These are phyloP conservation scores for Flaveria ramosissima DNA, from an alignment of 129 eudicot genomes.

Conservation along the genomic window DNA sequence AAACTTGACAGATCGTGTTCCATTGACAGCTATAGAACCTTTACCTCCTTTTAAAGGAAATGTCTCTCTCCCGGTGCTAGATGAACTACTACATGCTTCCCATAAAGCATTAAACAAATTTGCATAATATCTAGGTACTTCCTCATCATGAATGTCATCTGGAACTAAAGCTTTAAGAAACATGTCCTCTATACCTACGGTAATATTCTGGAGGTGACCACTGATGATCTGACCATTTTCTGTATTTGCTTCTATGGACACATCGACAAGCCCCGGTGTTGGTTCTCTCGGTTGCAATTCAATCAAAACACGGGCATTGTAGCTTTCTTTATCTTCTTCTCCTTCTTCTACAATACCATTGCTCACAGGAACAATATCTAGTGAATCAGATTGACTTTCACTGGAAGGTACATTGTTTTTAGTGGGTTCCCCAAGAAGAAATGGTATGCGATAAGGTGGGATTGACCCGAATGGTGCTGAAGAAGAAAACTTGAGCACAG, in stretches of 20 bases:
- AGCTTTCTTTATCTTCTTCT: constrained; percentile 37
- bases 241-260: constrained; percentile 74
- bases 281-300: constrained; percentile 93
- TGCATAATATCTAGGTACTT: constrained; percentile 46
- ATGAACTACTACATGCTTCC: constrained; percentile 89
- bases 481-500: constrained; percentile 75
- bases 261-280: constrained; percentile 80
- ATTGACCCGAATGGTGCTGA: constrained; percentile 84
- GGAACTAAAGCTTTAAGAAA: constrained; percentile 73
- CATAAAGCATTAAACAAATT: constrained; percentile 80
- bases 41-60: constrained; percentile 83
- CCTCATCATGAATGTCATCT: constrained; percentile 49
- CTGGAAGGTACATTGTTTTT: constrained; percentile 31
- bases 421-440: constrained; percentile 71
- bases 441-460: constrained; percentile 68
- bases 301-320: constrained; percentile 54
- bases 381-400: constrained; percentile 51
- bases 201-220: constrained; percentile 68
- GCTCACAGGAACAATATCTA: constrained; percentile 62
- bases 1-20: constrained; percentile 91
- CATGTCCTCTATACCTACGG: constrained; percentile 97
- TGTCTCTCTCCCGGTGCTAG: constrained; percentile 83
- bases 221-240: constrained; percentile 76
- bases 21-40: constrained; percentile 72
- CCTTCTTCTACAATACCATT: constrained; percentile 44